phyloP scores from a whole-genome alignment of 2,329 filamentous ascomycete genomes.

The Cladophialophora psammophila region DNA sequence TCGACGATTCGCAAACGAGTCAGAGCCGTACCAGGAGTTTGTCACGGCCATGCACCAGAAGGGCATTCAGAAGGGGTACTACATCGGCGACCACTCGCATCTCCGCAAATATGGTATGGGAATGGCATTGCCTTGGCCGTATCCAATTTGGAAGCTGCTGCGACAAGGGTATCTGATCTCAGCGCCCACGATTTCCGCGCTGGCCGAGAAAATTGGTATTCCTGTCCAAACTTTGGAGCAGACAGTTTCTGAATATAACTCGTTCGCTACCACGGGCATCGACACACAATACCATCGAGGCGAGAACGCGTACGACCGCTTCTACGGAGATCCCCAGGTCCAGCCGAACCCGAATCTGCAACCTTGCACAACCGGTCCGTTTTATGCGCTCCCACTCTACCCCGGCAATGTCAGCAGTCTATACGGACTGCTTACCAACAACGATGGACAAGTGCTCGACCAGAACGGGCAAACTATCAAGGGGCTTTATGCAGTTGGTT shows the following conservation, averaged over 20 bases:
- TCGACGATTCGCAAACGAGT: constrained; percentile 26
- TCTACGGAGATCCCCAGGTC: constrained; percentile 45
- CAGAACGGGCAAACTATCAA: constrained; percentile 10
- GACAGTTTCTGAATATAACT: constrained; percentile 42
- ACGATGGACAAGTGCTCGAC: constrained; percentile 21
- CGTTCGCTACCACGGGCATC: constrained; percentile 42
- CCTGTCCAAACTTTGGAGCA: constrained; percentile 4
- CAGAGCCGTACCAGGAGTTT: constrained; percentile 27
- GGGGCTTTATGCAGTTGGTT: constrained; percentile 30
- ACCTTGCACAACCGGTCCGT: constrained; percentile 42
- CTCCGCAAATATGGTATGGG: constrained; percentile 29
- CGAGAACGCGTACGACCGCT: constrained; percentile 44
- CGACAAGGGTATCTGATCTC: constrained; percentile 24
- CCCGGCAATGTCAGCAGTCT: constrained; percentile 50
- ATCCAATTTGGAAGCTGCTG: constrained; percentile 15
- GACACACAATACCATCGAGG: constrained; percentile 49
- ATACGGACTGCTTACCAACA: constrained; percentile 24
- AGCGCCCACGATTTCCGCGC: constrained; percentile 22
- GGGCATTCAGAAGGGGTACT: constrained; percentile 22
- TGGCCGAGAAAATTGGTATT: constrained; percentile 26
- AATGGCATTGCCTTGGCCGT: constrained; percentile 24
- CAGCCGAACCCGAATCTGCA: constrained; percentile 46
- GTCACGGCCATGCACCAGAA: constrained; percentile 16
- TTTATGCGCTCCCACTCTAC: constrained; percentile 47
- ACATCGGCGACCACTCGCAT: constrained; percentile 21